Percentiles rank a stretch among this genome's conserved stretches.
phyloP scores from a whole-genome alignment of 441 rosid genomes.

The Theobroma grandiflorum region DNA sequence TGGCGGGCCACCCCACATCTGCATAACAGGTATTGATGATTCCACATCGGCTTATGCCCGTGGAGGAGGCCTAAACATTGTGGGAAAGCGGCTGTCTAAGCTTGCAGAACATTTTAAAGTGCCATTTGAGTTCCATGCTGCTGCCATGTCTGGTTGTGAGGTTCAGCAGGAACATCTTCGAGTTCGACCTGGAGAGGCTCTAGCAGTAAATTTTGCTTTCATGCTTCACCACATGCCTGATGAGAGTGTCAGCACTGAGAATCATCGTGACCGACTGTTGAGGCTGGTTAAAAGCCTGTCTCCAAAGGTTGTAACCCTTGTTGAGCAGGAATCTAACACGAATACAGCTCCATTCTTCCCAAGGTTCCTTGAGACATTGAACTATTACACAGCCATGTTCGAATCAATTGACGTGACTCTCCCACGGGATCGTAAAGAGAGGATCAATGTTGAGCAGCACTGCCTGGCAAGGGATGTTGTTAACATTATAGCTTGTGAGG shows the following conservation, averaged over 20 bases:
- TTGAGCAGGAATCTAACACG: conserved; percentile 93
- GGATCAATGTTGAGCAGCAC: conserved; percentile 88
- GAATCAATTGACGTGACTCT: conserved; percentile 86
- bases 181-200: conserved; percentile 64
- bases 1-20: conserved; percentile 86
- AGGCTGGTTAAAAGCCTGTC: conserved; percentile 75
- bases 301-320: conserved; percentile 86
- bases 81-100: conserved; percentile 67
- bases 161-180: conserved; percentile 53
- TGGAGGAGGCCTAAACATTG: conserved; percentile 73
- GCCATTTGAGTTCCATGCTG: conserved; percentile 77
- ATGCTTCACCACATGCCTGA: conserved; percentile 88
- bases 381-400: conserved; percentile 84
- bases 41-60: conserved; percentile 78
- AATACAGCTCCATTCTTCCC: conserved; percentile 87
- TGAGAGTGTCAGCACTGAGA: conserved; percentile 86
- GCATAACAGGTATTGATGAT: conserved; percentile 81
- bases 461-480: conserved; percentile 89
- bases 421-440: conserved; percentile 68
- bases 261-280: conserved; percentile 76
- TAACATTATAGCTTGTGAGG: conserved; percentile 91
- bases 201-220: conserved; percentile 87
- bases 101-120: conserved; percentile 70
- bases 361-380: conserved; percentile 75
- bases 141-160: conserved; percentile 60